Conservation (phyloP, 345 rosid genomes). For the Rhodamnia rubescens region DNA sequence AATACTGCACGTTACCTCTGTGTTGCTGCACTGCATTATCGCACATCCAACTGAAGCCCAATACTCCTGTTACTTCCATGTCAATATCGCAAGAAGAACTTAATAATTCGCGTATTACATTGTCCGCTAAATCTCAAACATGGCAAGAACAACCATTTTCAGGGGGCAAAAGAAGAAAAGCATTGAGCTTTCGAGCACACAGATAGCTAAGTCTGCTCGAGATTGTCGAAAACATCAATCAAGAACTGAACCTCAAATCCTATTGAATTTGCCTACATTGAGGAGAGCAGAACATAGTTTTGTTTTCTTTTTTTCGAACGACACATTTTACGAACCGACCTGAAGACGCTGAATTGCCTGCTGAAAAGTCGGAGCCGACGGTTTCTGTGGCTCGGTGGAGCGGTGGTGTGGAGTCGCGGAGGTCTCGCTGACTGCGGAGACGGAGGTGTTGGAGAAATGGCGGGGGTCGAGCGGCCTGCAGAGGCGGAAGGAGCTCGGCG, state of each 20-base stretch:
- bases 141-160: background rate
- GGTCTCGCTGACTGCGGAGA: slow-evolving; percentile 16
- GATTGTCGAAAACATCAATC: background rate
- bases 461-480: background rate
- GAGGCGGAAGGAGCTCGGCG: slow-evolving; percentile 11
- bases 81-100: background rate
- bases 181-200: background rate
- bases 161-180: background rate
- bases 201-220: background rate
- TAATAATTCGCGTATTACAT: background rate
- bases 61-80: slow-evolving; percentile 44
- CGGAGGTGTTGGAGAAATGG: slow-evolving; percentile 20
- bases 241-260: background rate
- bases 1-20: slow-evolving; percentile 44
- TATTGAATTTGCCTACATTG: background rate
- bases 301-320: too few relatives aligned
- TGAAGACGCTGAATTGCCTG: slow-evolving; percentile 95
- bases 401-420: slow-evolving; percentile 19
- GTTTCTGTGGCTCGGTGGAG: slow-evolving; percentile 17
- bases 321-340: slow-evolving; percentile 7
- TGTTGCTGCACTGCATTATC: slow-evolving; percentile 95
- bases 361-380: slow-evolving; percentile 58
- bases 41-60: slow-evolving; percentile 99
- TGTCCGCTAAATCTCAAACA: background rate
- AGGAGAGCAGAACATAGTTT: background rate